Evolutionary conservation across 2,329 filamentous ascomycete species (phyloP), one percentile per base, ranked within the genome.

Genomic region (Rutstroemia sp.): DNA sequence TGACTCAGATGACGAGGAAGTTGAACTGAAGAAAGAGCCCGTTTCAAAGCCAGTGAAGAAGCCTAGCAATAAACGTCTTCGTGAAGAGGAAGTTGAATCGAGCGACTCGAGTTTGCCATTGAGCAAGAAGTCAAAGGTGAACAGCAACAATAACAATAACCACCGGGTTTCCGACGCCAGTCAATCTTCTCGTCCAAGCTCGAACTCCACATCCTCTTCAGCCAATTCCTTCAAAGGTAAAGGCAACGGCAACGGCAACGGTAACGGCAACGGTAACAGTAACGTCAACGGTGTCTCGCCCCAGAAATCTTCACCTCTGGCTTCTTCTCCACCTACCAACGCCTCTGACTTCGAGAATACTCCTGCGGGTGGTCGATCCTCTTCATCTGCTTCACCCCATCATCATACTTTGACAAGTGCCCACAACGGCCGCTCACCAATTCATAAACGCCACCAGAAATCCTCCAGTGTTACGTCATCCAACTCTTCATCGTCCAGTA

Each of bases 301-400:
- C 0, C 74, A 75, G 51, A 86, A 86, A 67, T 85, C 83, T 2
- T 86, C 83, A 9, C 83, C 82, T 4, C 72, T 86, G 18, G 82
- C 82, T n/a, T 82, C 81, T 1, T 85, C 82, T 6, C 81, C 82
- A 12, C 82, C 82, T 0, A 85, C 82, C 7, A 86, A 85, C 60
- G 83, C 81, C 1, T 85, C 82, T 1, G 82, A 86, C 57, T 70
- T 85, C 39, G 81, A 83, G 30, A 68, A 72, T 46, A 70, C 67
- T 19, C 65, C 61, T 63, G 18, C 37, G 25, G 61, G 58, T 30
- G 58, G 64, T 16, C 62, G 61, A 23, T 67, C 62, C 34, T 66
- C 65, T 5, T 62, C 64, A 21, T 69, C 66, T 1, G 59, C 64
- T 5, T 67, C 65, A 6, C 63, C 65, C 25, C 58, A 56, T 16